These are phyloP conservation scores for Aciculoconidium aculeatum DNA, from an alignment of 805 yeast species.

Conservation along the genomic window DNA sequence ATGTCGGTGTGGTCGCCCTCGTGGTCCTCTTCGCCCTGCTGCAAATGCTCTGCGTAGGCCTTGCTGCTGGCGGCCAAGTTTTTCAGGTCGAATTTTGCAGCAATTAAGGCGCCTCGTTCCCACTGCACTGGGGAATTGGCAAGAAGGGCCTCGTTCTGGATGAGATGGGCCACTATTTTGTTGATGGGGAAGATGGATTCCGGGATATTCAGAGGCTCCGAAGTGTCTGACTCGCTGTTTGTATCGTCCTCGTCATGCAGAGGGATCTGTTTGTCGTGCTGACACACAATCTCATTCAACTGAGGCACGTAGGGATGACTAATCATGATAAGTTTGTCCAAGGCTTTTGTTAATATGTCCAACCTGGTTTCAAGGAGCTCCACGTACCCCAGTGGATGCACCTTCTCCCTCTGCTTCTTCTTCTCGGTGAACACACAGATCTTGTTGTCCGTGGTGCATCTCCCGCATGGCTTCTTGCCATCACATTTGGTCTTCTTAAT, in stretches of 20 bases:
- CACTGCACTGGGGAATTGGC: constrained; percentile 38
- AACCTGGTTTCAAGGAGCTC: constrained; percentile 57
- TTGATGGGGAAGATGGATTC: constrained; percentile 37
- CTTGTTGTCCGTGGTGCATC: constrained; percentile 51
- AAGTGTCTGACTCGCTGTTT: too few relatives aligned
- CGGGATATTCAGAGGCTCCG: too few relatives aligned
- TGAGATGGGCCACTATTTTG: constrained; percentile 39
- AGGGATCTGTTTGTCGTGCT: too few relatives aligned
- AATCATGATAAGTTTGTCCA: constrained; percentile 34
- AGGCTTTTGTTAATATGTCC: constrained; percentile 44
- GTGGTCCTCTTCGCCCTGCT: constrained; percentile 6
- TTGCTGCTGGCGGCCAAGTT: constrained; percentile 22
- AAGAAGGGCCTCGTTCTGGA: constrained; percentile 34
- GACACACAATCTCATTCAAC: constrained; percentile 14
- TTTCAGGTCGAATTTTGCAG: constrained; percentile 26
- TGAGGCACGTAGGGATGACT: constrained; percentile 22
- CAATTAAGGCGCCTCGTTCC: constrained; percentile 40
- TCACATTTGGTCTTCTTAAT: constrained; percentile 60
- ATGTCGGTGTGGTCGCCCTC: constrained; percentile 7
- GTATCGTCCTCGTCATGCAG: too few relatives aligned
- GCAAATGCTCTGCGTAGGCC: constrained; percentile 30
- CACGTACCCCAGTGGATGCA: constrained; percentile 55
- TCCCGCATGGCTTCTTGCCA: constrained; percentile 55
- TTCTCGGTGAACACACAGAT: constrained; percentile 56
- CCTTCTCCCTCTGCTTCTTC: constrained; percentile 47